Evolutionary conservation across 75 land plant species (phyloP), one percentile per base, ranked within the genome.

Genomic region (Adiantum capillusveneris): DNA sequence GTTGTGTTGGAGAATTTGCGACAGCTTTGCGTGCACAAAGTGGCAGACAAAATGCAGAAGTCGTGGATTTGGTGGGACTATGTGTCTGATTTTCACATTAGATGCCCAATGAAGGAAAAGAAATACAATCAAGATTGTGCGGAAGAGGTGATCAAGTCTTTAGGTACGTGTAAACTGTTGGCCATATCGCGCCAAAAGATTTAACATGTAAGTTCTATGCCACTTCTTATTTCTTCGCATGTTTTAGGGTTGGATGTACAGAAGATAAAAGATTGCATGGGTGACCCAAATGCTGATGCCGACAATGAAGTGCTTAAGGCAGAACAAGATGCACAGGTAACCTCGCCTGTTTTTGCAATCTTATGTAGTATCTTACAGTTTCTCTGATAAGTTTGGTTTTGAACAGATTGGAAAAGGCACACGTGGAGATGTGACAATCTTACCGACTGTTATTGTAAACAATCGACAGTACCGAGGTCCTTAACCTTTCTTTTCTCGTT

Each of bases 51-150:
- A 44, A 61, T 43, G 34, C 25, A 49, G 19, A 63, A 63, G 37
- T 52, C 86, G 3, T 83, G 86, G 86, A 57, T 69, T 16, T 83
- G 86, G 86, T 83, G 86, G 86, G 86, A 83, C 65, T 83, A 68
- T 42, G 86, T 83, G 42, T 69, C 74, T 1, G 86, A 83, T 46
- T 83, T 81, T 49, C 86, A 83, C 53, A 69, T 81, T 29, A 76
- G 86, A 50, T 83, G 86, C 45, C 69, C 84, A 16, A 83, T 83
- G 86, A 83, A 81, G 68, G 81, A 83, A 43, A 76, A 73, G 56
- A 83, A 76, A 39, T 83, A 83, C 70, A 73, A 62, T 67, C 11
- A 65, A n/a, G n/a, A n/a, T n/a, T n/a, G n/a, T n/a, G n/a, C n/a
- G n/a, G n/a, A n/a, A n/a, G n/a, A n/a, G n/a, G 80, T 83, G 42